Evolutionary conservation across 805 yeast species (phyloP), one percentile per base, ranked within the genome.

Genomic region (Pichia nakasei): DNA sequence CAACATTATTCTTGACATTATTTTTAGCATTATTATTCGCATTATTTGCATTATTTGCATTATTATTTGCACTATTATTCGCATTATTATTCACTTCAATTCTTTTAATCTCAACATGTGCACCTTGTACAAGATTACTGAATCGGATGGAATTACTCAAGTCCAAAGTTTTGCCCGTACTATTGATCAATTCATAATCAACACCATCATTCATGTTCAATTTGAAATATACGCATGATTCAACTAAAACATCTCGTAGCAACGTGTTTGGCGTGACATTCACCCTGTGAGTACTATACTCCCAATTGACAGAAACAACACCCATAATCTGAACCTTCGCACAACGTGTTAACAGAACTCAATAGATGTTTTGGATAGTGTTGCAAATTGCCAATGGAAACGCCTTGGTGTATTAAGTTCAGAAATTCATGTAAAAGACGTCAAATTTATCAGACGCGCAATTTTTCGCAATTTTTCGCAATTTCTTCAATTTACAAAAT

Each of bases 101-200:
- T 9, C 35, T 38, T 15, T 33, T 41, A 39, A 73, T 45, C 7
- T 55, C 53, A 21, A 74, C 42, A 37, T 68, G 72, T 11, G 64
- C 68, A 12, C 78, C 78, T 9, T 64, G 56, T 2, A 75, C 69
- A 9, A 74, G 48, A 43, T 68, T 68, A 19, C 66, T 49, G 17
- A 72, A 53, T 42, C 77, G 58, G 45, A 68, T 53, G 0, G 78
- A 76, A 15, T 71, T 45, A 27, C 66, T 60, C 15, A 62, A 46
- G 3, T 70, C 64, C 9, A 73, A 37, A 3, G 15, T 26, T 22
- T 43, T 38, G 6, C 22, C 18, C n/a, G n/a, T 31, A 8, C 11
- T 33, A 21, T n/a, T 45, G 15, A 20, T 32, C 20, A 38, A 54
- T 44, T 31, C 21, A 36, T 37, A 42, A 4, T n/a, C 11, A 11